Conservation (phyloP, 2,329 filamentous ascomycete species). For the Ambrosiella xylebori region DNA sequence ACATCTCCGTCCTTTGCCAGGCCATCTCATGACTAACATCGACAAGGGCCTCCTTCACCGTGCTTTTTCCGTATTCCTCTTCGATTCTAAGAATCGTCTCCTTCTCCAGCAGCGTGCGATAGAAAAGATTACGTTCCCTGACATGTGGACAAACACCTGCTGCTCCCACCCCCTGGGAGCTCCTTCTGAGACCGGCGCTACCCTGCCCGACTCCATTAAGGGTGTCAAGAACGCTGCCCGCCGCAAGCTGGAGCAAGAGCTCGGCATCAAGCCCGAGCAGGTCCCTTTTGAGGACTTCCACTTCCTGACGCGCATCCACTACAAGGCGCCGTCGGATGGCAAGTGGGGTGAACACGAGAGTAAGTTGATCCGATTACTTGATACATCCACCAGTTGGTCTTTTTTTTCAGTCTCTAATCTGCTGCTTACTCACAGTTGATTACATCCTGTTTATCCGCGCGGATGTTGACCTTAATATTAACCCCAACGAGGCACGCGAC, state of each 20-base stretch:
- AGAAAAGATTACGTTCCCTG: constrained; percentile 97
- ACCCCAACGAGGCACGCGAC: constrained; percentile 76
- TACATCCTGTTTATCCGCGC: constrained; percentile 98
- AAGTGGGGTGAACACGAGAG: constrained; percentile 99
- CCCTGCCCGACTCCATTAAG: constrained; percentile 59
- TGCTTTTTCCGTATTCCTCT: constrained; percentile 95
- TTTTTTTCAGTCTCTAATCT: not conserved
- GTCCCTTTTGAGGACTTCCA: constrained; percentile 82
- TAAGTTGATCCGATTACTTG: constrained; percentile 32
- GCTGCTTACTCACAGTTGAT: constrained; percentile 45
- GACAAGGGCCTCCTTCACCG: constrained; percentile 89
- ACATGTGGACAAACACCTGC: constrained; percentile 99
- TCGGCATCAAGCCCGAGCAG: constrained; percentile 77
- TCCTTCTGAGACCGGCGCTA: constrained; percentile 74
- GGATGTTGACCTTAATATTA: constrained; percentile 66
- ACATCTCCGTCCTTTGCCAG: constrained; percentile 26
- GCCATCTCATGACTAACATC: constrained; percentile 98
- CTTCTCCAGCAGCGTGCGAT: constrained; percentile 87
- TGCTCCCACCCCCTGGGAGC: constrained; percentile 93
- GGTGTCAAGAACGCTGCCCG: constrained; percentile 86
- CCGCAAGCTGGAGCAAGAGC: constrained; percentile 84
- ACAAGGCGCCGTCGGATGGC: constrained; percentile 89
- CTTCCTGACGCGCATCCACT: constrained; percentile 93
- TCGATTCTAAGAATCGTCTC: constrained; percentile 81
- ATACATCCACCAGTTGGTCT: not conserved